Percentiles rank a stretch among this genome's conserved stretches.
phyloP scores from a whole-genome alignment of 2,329 filamentous ascomycete species.

The Mycosphaerella sp. region DNA sequence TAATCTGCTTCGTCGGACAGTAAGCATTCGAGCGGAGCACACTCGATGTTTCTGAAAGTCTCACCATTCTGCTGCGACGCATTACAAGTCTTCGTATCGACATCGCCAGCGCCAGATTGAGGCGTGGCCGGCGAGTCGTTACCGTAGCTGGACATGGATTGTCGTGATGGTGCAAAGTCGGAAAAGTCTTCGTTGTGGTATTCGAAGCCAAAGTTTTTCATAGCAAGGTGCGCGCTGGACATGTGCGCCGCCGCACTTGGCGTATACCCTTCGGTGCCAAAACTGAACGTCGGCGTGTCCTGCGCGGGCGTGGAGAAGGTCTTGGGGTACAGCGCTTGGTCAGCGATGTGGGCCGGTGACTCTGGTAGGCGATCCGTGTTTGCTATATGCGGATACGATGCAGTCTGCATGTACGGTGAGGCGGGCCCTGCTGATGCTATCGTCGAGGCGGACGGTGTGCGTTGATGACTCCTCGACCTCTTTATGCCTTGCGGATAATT shows the following conservation, averaged over 20 bases:
- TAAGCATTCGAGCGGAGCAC: slow-evolving; percentile 58
- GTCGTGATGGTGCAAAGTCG: slow-evolving; percentile 49
- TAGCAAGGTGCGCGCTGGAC: slow-evolving; percentile 50
- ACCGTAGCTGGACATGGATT: slow-evolving; percentile 55
- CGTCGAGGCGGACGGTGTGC: slow-evolving; percentile 36
- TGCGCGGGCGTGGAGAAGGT: slow-evolving; percentile 38
- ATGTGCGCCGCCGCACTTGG: slow-evolving; percentile 31
- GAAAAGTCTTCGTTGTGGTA: slow-evolving; percentile 48
- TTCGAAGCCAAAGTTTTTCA: slow-evolving; percentile 54
- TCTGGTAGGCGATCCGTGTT: slow-evolving; percentile 41
- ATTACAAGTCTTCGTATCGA: slow-evolving; percentile 49
- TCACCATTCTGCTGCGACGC: slow-evolving; percentile 49
- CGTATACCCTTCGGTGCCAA: slow-evolving; percentile 33
- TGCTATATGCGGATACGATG: slow-evolving; percentile 38
- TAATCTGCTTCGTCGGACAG: slow-evolving; percentile 52
- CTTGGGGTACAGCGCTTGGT: slow-evolving; percentile 43
- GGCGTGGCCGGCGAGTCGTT: slow-evolving; percentile 57
- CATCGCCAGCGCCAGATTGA: slow-evolving; percentile 45
- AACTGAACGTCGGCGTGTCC: slow-evolving; percentile 48
- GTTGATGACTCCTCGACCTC: slow-evolving; percentile 27
- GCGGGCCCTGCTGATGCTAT: slow-evolving; percentile 41
- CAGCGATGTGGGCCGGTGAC: slow-evolving; percentile 34
- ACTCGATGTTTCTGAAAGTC: slow-evolving; percentile 26
- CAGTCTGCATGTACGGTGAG: slow-evolving; percentile 38
- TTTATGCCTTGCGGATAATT: slow-evolving; percentile 18